Evolutionary conservation across 352 stramenopile genomes (phyloP), one percentile per base, ranked within the genome.

Genomic region (Globisporangium iwayamae): DNA sequence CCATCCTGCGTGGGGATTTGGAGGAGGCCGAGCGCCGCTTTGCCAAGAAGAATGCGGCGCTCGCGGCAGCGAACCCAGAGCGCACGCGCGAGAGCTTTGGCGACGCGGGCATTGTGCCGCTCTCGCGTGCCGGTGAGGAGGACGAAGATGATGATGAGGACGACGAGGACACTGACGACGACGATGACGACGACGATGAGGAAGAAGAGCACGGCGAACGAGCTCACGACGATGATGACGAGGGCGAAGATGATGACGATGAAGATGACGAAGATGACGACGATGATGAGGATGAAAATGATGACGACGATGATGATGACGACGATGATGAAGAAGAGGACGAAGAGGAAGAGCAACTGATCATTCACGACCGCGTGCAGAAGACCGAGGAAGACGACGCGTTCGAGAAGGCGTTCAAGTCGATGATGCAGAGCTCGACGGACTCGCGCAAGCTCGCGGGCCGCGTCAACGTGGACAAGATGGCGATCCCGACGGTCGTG

Each of bases 331-430:
- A 90, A 0, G 78, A 83, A 2, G 82, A 88, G 34, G 85, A 91
- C 8, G 84, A 94, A 0, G 86, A 93, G 73, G 90, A 96, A 50
- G 90, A 93, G 64, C 78, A 95, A 39, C 76, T 97, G 53, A 94
- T 98, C 56, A 91, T 91, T 47, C 82, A 91, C 52, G 83, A 94
- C 54, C 83, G 83, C 38, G 75, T 87, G 46, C 78, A 87, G 45
- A 81, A 78, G 64, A 92, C 74, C 13, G 84, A 90, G 55, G 88
- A 96, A 63, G 88, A 96, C 71, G 86, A 94, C 3, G 84, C 85
- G 50, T 96, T 96, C 60, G 87, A 96, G 63, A 92, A 92, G 66
- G 87, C 86, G 13, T 96, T 93, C 68, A 91, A 89, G 67, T 71
- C 78, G 4, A 91, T 96, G 79, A 93, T 96, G 80, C 82, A 91